These are phyloP conservation scores for Dictyophora rubrovolvata DNA, from an alignment of 768 basidiomycete genomes.

Conservation along the genomic window DNA sequence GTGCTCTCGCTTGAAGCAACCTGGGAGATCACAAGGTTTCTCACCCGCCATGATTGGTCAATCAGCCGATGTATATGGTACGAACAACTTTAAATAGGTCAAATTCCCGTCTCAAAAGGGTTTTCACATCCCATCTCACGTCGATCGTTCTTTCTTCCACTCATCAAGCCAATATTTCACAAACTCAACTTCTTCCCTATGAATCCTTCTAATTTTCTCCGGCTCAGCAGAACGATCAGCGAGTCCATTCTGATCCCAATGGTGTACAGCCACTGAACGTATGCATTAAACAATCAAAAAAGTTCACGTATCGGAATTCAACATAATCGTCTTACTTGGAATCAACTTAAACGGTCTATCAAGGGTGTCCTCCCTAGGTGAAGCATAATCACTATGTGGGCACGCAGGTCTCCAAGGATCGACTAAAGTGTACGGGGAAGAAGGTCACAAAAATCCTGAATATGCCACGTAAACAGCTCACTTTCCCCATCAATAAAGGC, in stretches of 20 bases:
- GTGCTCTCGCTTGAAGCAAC: too few relatives aligned
- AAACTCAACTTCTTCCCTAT: constrained; percentile 31
- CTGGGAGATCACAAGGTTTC: too few relatives aligned
- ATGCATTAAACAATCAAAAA: neutral
- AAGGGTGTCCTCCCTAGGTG: constrained; percentile 25
- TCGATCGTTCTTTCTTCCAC: constrained; percentile 6
- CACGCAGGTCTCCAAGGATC: constrained; percentile 30
- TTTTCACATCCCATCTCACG: too few relatives aligned
- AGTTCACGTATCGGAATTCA: neutral
- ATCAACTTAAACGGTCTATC: constrained; percentile 32
- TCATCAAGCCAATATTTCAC: constrained; percentile 30
- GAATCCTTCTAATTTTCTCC: constrained; percentile 27
- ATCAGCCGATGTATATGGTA: too few relatives aligned
- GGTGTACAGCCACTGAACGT: constrained; percentile 18
- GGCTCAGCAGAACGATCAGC: constrained; percentile 24
- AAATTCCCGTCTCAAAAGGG: too few relatives aligned
- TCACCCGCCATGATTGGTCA: too few relatives aligned
- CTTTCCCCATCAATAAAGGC: constrained; percentile 86
- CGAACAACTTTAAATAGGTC: too few relatives aligned
- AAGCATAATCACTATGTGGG: constrained; percentile 22
- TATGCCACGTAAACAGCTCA: constrained; percentile 19
- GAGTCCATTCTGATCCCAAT: constrained; percentile 32
- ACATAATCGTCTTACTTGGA: constrained; percentile 17
- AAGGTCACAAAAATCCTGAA: neutral
- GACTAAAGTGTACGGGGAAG: neutral